Evolutionary conservation across 2,329 filamentous ascomycete genomes (phyloP), one percentile per base, ranked within the genome.

Genomic region (Emmonsia crescens): DNA sequence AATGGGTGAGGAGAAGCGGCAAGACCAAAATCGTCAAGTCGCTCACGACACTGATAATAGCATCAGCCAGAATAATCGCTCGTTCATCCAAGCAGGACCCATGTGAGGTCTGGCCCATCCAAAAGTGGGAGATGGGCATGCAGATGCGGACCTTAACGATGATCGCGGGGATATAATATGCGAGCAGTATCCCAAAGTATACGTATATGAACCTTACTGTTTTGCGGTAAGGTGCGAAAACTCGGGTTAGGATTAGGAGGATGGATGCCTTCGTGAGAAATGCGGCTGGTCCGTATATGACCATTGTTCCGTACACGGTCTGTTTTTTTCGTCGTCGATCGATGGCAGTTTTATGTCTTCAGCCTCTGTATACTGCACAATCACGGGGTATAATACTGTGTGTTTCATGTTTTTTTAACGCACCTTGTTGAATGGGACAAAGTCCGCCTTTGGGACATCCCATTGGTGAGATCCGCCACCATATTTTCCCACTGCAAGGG

Each of bases 21-120:
- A 84, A 70, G 0, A 81, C 62, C 12, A 82, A 78, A 27, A 82
- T 74, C 10, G 79, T 72, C 57, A 85, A 77, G 68, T 86, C 83
- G 33, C 82, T 84, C 57, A 80, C 69, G 31, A 84, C 83, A 69
- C 85, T 85, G 66, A 85, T 78, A 42, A 83, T 79, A 5, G 83
- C 82, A 48, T 84, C 76, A 14, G 78, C 77, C 38, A 82, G 73
- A 33, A 83, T 76, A 40, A 83, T 80, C 0, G 73, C 72, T 0
- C 62, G 61, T 59, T 72, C 64, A 55, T 72, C 57, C 38, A 72
- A 65, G 36, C 71, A 72, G 4, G 64, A 62, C 14, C 70, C 70
- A 0, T 64, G 27, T 1, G 62, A 62, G 2, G 42, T 24, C 3
- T 65, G 62, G 0, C 70, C 68, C 1, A 68, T 63, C 78, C 78